Evolutionary conservation across 2,329 filamentous ascomycete genomes (phyloP), one percentile per base, ranked within the genome.

Genomic region (Calonectria multiphialidica): DNA sequence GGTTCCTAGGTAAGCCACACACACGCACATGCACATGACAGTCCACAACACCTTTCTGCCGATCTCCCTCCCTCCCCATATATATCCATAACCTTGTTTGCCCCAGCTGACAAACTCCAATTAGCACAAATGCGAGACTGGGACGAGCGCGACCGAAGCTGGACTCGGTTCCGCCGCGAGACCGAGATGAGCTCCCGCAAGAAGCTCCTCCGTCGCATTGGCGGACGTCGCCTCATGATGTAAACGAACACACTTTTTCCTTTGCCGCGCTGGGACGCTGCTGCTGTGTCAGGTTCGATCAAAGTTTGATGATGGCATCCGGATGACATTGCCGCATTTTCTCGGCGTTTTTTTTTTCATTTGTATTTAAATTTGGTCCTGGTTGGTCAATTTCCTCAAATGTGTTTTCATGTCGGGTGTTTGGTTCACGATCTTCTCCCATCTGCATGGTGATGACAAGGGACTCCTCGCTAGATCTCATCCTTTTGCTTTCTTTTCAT

Each of bases 1-100:
- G 87, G 85, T 88, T 91, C 73, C 81, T 92, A 18, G 85, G 90
- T 90, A 80, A 82, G 88, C 85, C 69, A 13, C n/a, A n/a, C n/a
- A n/a, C n/a, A n/a, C n/a, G n/a, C n/a, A n/a, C n/a, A n/a, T n/a
- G n/a, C n/a, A n/a, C n/a, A n/a, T n/a, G n/a, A n/a, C 18, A 21
- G 18, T 15, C 35, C 9, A 37, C 35, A 8, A 10, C 35, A 37
- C n/a, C n/a, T n/a, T 37, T 37, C 13, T 37, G 35, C 35, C 9
- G 13, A 37, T 12, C 35, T 12, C n/a, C n/a, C n/a, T n/a, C n/a
- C n/a, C n/a, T n/a, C n/a, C n/a, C n/a, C n/a, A n/a, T n/a, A n/a
- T n/a, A n/a, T n/a, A n/a, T n/a, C n/a, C n/a, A 28, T 9, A 42
- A 69, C 40, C 12, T 42, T 35, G 21, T 40, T 15, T 59, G 5